These are phyloP conservation scores for Biancaea sappan DNA, from an alignment of 306 rosid genomes.

Conservation along the genomic window DNA sequence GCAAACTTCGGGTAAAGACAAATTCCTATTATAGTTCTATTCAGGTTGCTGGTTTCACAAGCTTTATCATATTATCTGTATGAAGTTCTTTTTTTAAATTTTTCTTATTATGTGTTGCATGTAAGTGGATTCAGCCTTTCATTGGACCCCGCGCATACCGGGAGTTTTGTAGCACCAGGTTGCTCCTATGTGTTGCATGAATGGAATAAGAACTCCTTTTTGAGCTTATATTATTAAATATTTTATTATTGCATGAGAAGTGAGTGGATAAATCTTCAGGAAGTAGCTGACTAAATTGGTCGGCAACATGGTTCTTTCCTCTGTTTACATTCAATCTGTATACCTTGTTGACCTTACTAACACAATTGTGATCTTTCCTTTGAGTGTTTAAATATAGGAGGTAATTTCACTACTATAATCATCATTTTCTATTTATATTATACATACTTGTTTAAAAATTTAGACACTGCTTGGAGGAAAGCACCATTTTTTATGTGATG, in stretches of 20 bases:
- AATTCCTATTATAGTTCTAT: not conserved
- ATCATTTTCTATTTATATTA: not conserved
- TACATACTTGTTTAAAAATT: not conserved
- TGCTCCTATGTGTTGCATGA: too few species aligned
- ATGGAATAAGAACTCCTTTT: not conserved
- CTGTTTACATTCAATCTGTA: not conserved
- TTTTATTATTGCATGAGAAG: not conserved
- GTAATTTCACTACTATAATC: not conserved
- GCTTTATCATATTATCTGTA: not conserved
- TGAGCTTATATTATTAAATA: constrained; percentile 1
- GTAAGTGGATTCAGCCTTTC: too few species aligned
- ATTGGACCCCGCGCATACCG: too few species aligned
- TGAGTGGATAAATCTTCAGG: constrained; percentile 3
- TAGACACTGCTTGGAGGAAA: not conserved
- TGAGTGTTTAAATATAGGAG: not conserved
- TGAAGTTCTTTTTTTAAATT: not conserved
- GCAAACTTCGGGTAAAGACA: constrained; percentile 76
- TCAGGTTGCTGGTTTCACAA: not conserved
- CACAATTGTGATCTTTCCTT: not conserved
- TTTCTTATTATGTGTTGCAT: not conserved
- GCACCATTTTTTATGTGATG: not conserved
- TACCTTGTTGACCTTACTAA: not conserved
- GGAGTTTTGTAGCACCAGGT: too few species aligned
- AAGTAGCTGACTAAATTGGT: not conserved
- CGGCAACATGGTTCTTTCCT: not conserved